A percentile compares a stretch with the other conserved stretches of the same genome.
Evolutionary conservation across 257 asterid species (phyloP).

Genomic region (Petrea volubilis): DNA sequence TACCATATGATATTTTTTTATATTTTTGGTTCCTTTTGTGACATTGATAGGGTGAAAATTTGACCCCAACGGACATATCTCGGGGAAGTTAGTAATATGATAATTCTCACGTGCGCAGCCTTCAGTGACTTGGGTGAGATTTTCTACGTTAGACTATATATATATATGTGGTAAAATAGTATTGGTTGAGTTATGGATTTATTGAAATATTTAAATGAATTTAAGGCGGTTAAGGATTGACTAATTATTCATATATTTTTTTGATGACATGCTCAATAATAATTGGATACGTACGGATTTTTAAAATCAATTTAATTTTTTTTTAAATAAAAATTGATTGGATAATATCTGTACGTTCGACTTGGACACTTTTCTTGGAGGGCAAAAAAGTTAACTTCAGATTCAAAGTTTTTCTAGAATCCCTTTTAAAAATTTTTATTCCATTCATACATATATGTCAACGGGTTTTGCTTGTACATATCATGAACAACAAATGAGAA

Average conservation of each 20-base stretch:
- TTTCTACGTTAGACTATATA: background rate
- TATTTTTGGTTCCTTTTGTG: background rate
- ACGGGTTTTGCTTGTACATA: background rate
- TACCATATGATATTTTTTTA: conserved; percentile 1
- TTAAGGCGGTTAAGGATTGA: background rate
- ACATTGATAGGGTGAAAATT: conserved; percentile 8
- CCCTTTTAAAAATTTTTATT: too few species aligned
- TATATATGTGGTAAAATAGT: conserved; percentile 3
- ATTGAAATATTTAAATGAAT: background rate
- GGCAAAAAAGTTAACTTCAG: background rate
- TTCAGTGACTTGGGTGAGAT: conserved; percentile 34
- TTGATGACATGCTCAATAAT: background rate
- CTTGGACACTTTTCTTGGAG: background rate
- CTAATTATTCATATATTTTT: too few species aligned
- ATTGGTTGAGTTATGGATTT: conserved; percentile 13
- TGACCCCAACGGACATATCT: conserved; percentile 22
- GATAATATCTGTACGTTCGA: background rate
- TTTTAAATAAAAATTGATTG: background rate
- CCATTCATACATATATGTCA: background rate
- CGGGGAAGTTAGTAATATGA: conserved; percentile 4
- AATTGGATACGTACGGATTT: background rate
- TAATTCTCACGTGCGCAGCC: conserved; percentile 76
- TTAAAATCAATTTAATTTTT: too few species aligned
- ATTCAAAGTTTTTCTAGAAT: background rate
- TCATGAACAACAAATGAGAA: background rate